Evolutionary conservation across 768 basidiomycete species (phyloP).

Genomic region (Dioszegia crocea): DNA sequence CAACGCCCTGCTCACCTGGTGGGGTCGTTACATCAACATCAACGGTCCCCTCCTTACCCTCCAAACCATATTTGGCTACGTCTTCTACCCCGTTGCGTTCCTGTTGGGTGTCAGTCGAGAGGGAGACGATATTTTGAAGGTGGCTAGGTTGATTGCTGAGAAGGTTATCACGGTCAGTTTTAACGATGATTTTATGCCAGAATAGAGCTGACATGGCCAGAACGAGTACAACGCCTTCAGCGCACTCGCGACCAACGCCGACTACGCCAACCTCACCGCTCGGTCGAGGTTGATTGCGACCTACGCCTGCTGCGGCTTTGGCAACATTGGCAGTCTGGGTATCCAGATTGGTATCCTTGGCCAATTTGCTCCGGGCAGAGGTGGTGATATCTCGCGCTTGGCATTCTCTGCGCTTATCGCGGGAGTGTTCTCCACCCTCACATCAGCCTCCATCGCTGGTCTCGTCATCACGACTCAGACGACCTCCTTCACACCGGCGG

Average conservation of each 20-base stretch:
- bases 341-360: slow-evolving; percentile 65
- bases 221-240: slow-evolving; percentile 42
- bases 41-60: slow-evolving; percentile 62
- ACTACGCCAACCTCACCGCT: slow-evolving; percentile 53
- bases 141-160: slow-evolving; percentile 74
- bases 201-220: neutral
- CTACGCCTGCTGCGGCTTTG: slow-evolving; percentile 87
- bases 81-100: slow-evolving; percentile 74
- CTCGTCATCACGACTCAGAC: slow-evolving; percentile 17
- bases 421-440: slow-evolving; percentile 32
- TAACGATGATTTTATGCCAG: neutral
- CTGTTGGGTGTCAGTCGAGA: slow-evolving; percentile 60
- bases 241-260: slow-evolving; percentile 54
- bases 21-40: slow-evolving; percentile 80
- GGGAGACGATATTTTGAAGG: slow-evolving; percentile 70
- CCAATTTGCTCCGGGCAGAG: slow-evolving; percentile 65
- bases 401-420: slow-evolving; percentile 26
- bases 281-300: slow-evolving; percentile 72
- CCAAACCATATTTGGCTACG: slow-evolving; percentile 76
- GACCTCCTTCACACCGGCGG: neutral
- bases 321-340: slow-evolving; percentile 66
- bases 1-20: slow-evolving; percentile 83
- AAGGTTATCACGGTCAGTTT: slow-evolving; percentile 62
- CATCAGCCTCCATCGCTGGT: slow-evolving; percentile 32
- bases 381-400: slow-evolving; percentile 63